These are phyloP conservation scores for Santalum album DNA, from an alignment of 164 flowering plant genomes.

Conservation along the genomic window DNA sequence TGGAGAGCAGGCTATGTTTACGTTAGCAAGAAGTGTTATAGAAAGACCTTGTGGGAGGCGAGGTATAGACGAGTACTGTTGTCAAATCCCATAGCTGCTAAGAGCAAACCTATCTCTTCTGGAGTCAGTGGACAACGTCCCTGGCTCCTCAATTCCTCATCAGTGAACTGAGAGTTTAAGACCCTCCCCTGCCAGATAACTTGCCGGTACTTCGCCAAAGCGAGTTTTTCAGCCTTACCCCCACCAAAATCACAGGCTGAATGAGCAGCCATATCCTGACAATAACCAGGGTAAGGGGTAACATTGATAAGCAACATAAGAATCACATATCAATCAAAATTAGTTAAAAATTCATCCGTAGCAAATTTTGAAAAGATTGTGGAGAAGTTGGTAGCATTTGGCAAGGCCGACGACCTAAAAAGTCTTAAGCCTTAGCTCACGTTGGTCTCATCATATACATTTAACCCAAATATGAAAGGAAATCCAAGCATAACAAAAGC, in stretches of 20 bases:
- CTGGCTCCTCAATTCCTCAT: constrained; percentile 79
- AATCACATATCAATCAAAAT: neutral
- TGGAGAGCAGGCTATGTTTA: neutral
- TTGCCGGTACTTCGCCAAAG: constrained; percentile 89
- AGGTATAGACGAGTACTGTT: constrained; percentile 86
- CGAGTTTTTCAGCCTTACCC: constrained; percentile 88
- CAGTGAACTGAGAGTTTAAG: constrained; percentile 89
- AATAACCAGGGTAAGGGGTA: neutral
- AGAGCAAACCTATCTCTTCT: constrained; percentile 89
- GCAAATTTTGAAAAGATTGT: no score
- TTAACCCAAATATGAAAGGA: no score
- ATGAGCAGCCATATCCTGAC: constrained; percentile 99
- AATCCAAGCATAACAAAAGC: no score
- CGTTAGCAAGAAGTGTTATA: neutral
- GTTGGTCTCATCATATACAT: no score
- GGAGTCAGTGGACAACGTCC: constrained; percentile 99
- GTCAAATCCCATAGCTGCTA: constrained; percentile 89
- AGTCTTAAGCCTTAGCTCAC: no score
- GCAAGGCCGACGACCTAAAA: no score
- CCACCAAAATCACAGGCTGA: constrained; percentile 99
- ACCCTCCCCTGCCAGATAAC: constrained; percentile 93
- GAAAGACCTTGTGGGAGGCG: constrained; percentile 92
- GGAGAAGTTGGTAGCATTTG: no score
- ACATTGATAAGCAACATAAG: no score
- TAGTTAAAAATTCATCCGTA: no score